Percentiles rank a stretch among this genome's conserved stretches.
Conservation (phyloP, 148 eudicot species). For the Arctostaphylos glauca region DNA sequence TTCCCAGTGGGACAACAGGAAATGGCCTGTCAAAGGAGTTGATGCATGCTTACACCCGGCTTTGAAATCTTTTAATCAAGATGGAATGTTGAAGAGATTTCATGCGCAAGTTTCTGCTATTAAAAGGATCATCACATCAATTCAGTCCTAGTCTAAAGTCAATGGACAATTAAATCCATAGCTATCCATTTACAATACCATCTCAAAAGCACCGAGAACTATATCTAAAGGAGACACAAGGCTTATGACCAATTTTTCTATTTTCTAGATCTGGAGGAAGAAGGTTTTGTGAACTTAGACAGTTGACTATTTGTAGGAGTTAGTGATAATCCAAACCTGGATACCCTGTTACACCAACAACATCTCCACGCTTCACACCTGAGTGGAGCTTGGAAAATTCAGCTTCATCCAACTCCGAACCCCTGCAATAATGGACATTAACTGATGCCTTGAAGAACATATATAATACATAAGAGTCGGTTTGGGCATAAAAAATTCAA, state of each 20-base stretch:
- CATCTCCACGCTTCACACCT: slow-evolving; percentile 88
- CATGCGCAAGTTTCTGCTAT: not conserved
- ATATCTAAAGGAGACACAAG: not conserved
- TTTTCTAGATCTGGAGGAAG: not conserved
- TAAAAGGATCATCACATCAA: not conserved
- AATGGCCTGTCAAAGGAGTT: not conserved
- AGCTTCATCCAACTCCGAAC: slow-evolving; percentile 61
- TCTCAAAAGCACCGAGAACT: not conserved
- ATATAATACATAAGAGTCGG: not conserved
- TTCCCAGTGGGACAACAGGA: not conserved
- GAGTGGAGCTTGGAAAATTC: slow-evolving; percentile 70
- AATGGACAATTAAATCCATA: not conserved
- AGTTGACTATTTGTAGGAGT: not conserved
- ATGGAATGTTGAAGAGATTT: not conserved
- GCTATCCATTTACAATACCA: not conserved
- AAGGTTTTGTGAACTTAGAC: not conserved
- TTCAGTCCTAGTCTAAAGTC: not conserved
- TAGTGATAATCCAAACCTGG: slow-evolving; percentile 54
- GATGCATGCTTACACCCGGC: not conserved
- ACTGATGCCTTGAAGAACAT: not conserved
- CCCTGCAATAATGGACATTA: slow-evolving; percentile 31
- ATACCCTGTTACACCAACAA: slow-evolving; percentile 79
- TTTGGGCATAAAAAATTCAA: not conserved
- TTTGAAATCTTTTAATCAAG: not conserved
- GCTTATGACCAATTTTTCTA: not conserved